These are phyloP conservation scores for Neohortaea acidophila DNA, from an alignment of 495 filamentous ascomycete genomes.

Conservation along the genomic window DNA sequence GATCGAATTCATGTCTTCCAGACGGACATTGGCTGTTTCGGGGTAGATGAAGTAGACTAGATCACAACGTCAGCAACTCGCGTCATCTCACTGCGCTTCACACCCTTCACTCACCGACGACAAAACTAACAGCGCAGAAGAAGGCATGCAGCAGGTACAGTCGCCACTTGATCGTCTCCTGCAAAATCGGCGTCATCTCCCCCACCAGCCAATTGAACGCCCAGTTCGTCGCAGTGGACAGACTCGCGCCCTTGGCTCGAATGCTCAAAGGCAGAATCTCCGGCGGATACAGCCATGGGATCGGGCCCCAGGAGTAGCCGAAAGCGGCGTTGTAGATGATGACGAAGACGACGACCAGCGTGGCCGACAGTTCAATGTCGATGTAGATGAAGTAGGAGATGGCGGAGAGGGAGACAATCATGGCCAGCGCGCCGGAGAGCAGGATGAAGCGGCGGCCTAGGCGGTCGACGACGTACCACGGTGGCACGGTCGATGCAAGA, in stretches of 20 bases:
- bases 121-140: conserved; percentile 90
- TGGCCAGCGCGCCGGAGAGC: conserved; percentile 76
- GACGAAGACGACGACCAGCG: conserved; percentile 78
- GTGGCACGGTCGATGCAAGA: conserved; percentile 76
- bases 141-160: conserved; percentile 92
- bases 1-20: conserved; percentile 88
- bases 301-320: conserved; percentile 96
- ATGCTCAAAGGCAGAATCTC: conserved; percentile 96
- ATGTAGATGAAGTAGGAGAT: conserved; percentile 96
- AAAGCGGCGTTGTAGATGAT: conserved; percentile 98
- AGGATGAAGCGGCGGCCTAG: conserved; percentile 86
- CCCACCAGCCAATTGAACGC: conserved; percentile 97
- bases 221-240: conserved; percentile 96
- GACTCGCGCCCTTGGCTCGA: conserved; percentile 88
- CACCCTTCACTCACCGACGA: conserved; percentile 59
- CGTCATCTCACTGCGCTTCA: background rate
- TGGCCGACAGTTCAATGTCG: conserved; percentile 59
- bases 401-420: conserved; percentile 76
- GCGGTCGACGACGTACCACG: conserved; percentile 91
- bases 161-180: conserved; percentile 81
- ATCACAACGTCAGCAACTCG: conserved; percentile 17
- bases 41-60: conserved; percentile 93
- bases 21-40: conserved; percentile 82
- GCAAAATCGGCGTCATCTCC: conserved; percentile 81
- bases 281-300: conserved; percentile 95